Base-by-base conservation (phyloP, 768 basidiomycete species). In the Suillus decipiens region DNA sequence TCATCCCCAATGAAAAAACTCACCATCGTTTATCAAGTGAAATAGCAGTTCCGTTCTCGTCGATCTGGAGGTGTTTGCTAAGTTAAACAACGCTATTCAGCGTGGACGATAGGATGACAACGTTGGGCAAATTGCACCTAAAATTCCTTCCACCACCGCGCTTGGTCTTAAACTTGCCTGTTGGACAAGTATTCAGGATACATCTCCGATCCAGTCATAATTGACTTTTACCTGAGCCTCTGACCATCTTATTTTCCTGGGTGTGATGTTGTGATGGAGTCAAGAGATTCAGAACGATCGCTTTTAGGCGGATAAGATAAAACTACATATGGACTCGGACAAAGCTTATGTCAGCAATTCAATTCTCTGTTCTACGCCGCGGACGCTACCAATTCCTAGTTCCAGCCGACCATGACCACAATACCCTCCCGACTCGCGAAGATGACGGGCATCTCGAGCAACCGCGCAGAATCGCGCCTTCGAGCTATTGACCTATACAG, bases 351-450 rank as follows among this genome's bases (percentile, higher is more conserved):
- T 70, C 69, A 70, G 57, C 65, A 24, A 1, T 33, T 24, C 34
- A 2, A 24, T 28, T 28, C 39, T 9, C 31, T 19, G 31, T 54
- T 41, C 33, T 17, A 47, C 57, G 34, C 31, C 28, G 28, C 3
- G 28, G 14, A 48, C 41, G 28, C 42, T 22, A 50, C 5, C 15
- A 47, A 19, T 34, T 31, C 28, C 9, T 0, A 41, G 43, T 63
- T n/a, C 51, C 22, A 34, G 48, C 41, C 56, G 54, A 61, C 67
- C 37, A 89, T 90, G 87, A 84, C 88, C 4, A 97, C 93, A 56
- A 98, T 98, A 75, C 96, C 96, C 19, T 77, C 95, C 47, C 88
- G 96, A 43, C 85, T 99, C 10, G 92, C 96, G 19, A 87, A 85
- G 66, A 72, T 86, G 6, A 84, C 90, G 4, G 80, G 82, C 42